Conservation (phyloP, 768 basidiomycete species). For the Sarcodon sp. region DNA sequence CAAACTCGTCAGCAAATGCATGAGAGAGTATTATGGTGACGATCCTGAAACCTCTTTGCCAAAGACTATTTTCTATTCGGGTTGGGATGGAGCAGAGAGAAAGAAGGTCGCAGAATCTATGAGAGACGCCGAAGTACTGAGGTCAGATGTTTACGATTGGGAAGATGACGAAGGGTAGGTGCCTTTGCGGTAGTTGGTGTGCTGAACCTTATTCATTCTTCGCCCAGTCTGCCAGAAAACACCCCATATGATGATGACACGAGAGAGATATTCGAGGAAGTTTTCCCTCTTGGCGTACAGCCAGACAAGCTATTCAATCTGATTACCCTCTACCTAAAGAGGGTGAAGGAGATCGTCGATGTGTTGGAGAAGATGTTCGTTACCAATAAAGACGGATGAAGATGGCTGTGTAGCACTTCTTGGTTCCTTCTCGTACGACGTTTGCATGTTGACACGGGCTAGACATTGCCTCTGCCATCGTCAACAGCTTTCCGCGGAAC, state of each 20-base stretch:
- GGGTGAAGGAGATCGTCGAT: too few relatives aligned
- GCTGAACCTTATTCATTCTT: too few relatives aligned
- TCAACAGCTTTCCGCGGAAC: too few relatives aligned
- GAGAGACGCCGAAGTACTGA: neutral
- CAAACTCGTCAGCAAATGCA: neutral
- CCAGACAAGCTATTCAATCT: too few relatives aligned
- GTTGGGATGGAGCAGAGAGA: neutral
- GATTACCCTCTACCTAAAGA: too few relatives aligned
- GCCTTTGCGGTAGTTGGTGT: neutral
- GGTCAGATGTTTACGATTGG: neutral
- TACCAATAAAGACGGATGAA: too few relatives aligned
- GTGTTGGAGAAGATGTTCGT: too few relatives aligned
- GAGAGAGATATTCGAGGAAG: neutral
- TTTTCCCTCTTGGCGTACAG: too few relatives aligned
- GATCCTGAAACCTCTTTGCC: neutral
- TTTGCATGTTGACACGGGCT: too few relatives aligned
- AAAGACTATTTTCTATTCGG: neutral
- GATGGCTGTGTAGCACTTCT: too few relatives aligned
- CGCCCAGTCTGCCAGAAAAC: neutral
- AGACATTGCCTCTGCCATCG: too few relatives aligned
- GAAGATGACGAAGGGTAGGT: neutral
- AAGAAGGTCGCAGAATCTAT: neutral
- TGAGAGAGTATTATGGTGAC: neutral
- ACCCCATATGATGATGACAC: neutral
- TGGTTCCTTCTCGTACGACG: too few relatives aligned